Evolutionary conservation across 139 green algal genomes (phyloP).

Genomic region (Volvox africanus): DNA sequence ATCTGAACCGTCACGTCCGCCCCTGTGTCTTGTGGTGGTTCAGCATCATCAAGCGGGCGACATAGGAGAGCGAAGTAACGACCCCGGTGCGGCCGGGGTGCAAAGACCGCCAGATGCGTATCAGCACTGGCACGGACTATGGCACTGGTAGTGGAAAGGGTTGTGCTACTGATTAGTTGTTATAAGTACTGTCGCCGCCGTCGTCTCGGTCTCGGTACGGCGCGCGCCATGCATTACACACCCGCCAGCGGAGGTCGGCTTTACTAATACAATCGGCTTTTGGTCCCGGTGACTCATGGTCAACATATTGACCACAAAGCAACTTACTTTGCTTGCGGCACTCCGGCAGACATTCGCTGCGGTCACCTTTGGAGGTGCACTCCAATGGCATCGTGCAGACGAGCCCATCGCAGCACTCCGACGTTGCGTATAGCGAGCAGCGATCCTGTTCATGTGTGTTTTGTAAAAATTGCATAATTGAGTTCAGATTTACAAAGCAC

Average conservation of each 20-base stretch:
- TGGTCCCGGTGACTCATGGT: too few species aligned
- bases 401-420: slow-evolving; percentile 8
- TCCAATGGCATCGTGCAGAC: slow-evolving; percentile 46
- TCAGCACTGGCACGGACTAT: not conserved
- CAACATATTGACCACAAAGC: not conserved
- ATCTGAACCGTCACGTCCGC: too few species aligned
- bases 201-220: not conserved
- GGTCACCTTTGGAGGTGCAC: slow-evolving; percentile 11
- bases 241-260: too few species aligned
- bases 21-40: too few species aligned
- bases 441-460: not conserved
- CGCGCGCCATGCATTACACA: not conserved
- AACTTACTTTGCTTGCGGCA: slow-evolving; percentile 35
- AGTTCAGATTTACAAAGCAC: not conserved
- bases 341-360: slow-evolving; percentile 16
- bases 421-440: slow-evolving; percentile 21
- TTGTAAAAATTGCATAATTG: too few species aligned
- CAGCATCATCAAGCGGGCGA: not conserved
- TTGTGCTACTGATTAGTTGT: too few species aligned
- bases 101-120: not conserved
- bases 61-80: not conserved
- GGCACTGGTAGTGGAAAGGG: too few species aligned
- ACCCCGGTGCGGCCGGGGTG: too few species aligned
- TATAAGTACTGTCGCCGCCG: not conserved
- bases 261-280: too few species aligned